Evolutionary conservation across 2,329 filamentous ascomycete species (phyloP), one percentile per base, ranked within the genome.

Genomic region (Lojkania enalia): DNA sequence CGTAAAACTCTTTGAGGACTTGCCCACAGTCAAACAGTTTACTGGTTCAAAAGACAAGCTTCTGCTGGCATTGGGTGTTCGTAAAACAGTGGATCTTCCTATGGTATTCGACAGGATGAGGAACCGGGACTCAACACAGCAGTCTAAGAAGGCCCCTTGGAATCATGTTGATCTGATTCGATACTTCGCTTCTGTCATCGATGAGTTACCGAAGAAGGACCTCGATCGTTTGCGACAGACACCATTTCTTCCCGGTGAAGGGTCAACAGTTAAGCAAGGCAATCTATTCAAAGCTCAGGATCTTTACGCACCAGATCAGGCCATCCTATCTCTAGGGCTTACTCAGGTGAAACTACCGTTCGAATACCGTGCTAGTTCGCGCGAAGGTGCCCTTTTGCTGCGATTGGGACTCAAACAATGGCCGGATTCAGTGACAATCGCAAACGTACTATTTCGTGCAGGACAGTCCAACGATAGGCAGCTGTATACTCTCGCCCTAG

Each of bases 81-180:
- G 94, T 47, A 97, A 97, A 73, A 99, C 94, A 0, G 85, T 99
- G 15, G 94, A 99, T 57, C 75, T 99, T 2, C 90, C 90, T 21
- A 92, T 95, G 20, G 95, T 99, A 20, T 97, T 99, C 60, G 87
- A 88, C 18, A 82, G 92, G 33, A 78, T 99, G 32, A 79, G 96
- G 55, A 84, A 80, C 39, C 78, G 80, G 13, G 76, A 83, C 0
- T 62, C 74, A 12, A 69, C 67, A 7, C 74, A 76, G n/a, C 50
- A 69, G 2, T 63, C 72, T 15, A 78, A 79, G 19, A 76, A 75
- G 16, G 71, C 74, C 16, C 79, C 85, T 67, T 96, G 89, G 88
- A 96, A 90, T 46, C 92, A 97, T 64, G 84, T 96, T 49, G 92
- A 99, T 65, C 77, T 99, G 19, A 90, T 99, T 69, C 92, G 90